Conservation (phyloP, 257 asterid genomes). For the Datura wrightii region DNA sequence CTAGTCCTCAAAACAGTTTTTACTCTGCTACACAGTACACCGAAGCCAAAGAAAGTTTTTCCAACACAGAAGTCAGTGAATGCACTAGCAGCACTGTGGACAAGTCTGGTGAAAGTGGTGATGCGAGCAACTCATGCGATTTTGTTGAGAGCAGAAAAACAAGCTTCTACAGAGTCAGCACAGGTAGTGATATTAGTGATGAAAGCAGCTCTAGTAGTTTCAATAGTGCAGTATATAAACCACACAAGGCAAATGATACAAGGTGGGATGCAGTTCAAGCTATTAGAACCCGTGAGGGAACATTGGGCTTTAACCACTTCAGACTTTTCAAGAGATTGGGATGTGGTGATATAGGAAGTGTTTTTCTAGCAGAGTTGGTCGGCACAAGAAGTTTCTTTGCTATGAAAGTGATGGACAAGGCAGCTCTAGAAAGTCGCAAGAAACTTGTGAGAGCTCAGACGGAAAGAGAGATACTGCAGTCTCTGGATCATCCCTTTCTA, state of each 20-base stretch:
- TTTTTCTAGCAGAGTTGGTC: constrained; percentile 61
- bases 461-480: constrained; percentile 66
- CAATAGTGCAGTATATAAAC: constrained; percentile 54
- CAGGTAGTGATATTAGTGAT: constrained; percentile 62
- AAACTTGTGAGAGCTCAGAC: constrained; percentile 70
- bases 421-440: constrained; percentile 59
- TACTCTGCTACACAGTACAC: constrained; percentile 48
- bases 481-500: constrained; percentile 70
- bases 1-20: constrained; percentile 53
- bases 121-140: constrained; percentile 52
- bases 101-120: constrained; percentile 61
- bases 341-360: constrained; percentile 69
- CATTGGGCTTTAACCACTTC: constrained; percentile 57
- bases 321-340: constrained; percentile 61
- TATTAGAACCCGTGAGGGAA: constrained; percentile 54
- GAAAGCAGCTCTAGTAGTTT: constrained; percentile 71
- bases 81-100: constrained; percentile 47
- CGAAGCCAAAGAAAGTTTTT: constrained; percentile 62
- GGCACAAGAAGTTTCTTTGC: constrained; percentile 69
- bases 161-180: constrained; percentile 56
- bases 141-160: constrained; percentile 57
- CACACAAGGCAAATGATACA: constrained; percentile 66
- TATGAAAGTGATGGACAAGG: constrained; percentile 74
- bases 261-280: constrained; percentile 74
- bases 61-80: constrained; percentile 57